Percentiles rank a stretch among this genome's conserved stretches.
Evolutionary conservation across 2,329 filamentous ascomycete genomes (phyloP).

Genomic region (Trichoderma sp.): DNA sequence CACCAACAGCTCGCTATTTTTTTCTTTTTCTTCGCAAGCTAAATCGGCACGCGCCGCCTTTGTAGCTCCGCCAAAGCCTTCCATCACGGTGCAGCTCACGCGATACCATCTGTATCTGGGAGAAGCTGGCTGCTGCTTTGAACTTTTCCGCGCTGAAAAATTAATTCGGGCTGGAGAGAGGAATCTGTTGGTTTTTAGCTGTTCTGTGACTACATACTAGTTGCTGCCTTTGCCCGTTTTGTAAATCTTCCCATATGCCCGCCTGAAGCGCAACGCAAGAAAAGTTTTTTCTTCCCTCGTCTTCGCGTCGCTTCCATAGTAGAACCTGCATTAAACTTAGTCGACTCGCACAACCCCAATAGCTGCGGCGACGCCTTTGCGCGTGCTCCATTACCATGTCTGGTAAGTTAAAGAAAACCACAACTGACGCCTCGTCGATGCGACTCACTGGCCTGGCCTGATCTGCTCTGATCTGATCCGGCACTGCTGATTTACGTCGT

Average conservation of each 20-base stretch:
- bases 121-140: constrained; percentile 38
- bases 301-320: constrained; percentile 27
- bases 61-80: constrained; percentile 3
- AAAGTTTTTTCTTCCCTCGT: not conserved
- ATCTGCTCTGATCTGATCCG: not conserved
- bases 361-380: constrained; percentile 25
- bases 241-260: constrained; percentile 26
- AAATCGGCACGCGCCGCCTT: constrained; percentile 22
- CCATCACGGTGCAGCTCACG: not conserved
- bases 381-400: constrained; percentile 38
- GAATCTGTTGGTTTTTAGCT: constrained; percentile 20
- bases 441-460: not conserved
- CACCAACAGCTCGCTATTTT: constrained; percentile 24
- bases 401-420: constrained; percentile 38
- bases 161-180: constrained; percentile 29
- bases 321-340: constrained; percentile 14
- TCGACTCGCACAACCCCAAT: constrained; percentile 1
- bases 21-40: constrained; percentile 21
- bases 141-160: constrained; percentile 37
- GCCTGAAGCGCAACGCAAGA: constrained; percentile 25
- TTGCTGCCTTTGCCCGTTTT: constrained; percentile 13
- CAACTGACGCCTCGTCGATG: constrained; percentile 20
- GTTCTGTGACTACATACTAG: constrained; percentile 27
- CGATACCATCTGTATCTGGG: constrained; percentile 39
- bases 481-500: constrained; percentile 32